Conservation (phyloP, 768 basidiomycete genomes). For the Mycena albidolilacea region DNA sequence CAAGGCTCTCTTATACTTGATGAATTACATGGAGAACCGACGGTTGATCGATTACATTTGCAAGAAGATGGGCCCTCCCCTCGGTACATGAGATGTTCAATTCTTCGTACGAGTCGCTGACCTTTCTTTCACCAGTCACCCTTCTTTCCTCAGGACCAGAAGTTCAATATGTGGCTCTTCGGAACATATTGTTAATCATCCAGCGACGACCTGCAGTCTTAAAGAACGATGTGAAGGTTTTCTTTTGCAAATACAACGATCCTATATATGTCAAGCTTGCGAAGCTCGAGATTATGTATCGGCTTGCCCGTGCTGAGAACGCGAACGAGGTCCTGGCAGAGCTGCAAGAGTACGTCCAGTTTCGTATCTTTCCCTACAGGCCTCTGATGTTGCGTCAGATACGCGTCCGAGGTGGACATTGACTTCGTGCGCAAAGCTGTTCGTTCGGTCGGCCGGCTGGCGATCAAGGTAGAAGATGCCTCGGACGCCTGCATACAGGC, state of each 20-base stretch:
- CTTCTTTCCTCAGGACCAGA: conserved; percentile 97
- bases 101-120: conserved; percentile 25
- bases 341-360: conserved; percentile 84
- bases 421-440: conserved; percentile 99
- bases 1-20: conserved; percentile 94
- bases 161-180: conserved; percentile 97
- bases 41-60: conserved; percentile 90
- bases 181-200: conserved; percentile 97
- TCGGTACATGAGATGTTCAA: conserved; percentile 70
- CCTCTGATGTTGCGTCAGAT: conserved; percentile 62
- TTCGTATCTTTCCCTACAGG: conserved; percentile 6
- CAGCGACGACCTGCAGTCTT: conserved; percentile 93
- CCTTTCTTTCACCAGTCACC: conserved; percentile 72
- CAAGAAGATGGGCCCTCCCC: conserved; percentile 97
- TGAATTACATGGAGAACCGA: conserved; percentile 99
- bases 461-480: conserved; percentile 94
- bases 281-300: conserved; percentile 99
- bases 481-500: conserved; percentile 93
- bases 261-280: conserved; percentile 99
- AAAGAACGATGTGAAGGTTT: conserved; percentile 98
- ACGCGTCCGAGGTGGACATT: conserved; percentile 97
- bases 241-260: conserved; percentile 99
- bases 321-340: conserved; percentile 94
- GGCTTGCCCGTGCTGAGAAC: conserved; percentile 95
- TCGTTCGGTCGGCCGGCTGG: conserved; percentile 96